These are phyloP conservation scores for Rhizomucor miehei DNA, from an alignment of 371 early-diverging fungal species.

Conservation along the genomic window DNA sequence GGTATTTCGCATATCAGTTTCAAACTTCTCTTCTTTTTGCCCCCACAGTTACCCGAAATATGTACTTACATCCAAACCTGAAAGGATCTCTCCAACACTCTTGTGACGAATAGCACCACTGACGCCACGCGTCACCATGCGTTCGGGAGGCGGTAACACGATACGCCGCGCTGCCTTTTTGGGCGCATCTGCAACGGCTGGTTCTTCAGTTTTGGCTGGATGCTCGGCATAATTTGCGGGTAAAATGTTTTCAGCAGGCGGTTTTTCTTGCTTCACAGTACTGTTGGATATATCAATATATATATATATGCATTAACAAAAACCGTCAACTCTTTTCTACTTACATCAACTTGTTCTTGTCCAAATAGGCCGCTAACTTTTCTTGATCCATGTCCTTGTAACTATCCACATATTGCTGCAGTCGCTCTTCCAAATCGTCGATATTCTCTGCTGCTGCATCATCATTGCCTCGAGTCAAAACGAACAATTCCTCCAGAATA, in stretches of 20 bases:
- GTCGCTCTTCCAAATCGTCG: too few species aligned
- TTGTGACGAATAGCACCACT: constrained; percentile 65
- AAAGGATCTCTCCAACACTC: constrained; percentile 57
- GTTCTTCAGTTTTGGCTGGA: constrained; percentile 8
- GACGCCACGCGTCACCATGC: constrained; percentile 73
- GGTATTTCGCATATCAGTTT: neutral
- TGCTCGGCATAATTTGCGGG: neutral
- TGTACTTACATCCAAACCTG: constrained; percentile 41
- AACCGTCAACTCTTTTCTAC: too few species aligned
- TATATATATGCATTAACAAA: too few species aligned
- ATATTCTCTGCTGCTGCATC: too few species aligned
- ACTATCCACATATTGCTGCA: too few species aligned
- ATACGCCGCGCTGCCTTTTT: constrained; percentile 23
- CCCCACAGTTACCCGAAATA: neutral
- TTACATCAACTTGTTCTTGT: too few species aligned
- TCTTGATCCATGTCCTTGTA: too few species aligned
- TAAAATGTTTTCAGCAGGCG: neutral
- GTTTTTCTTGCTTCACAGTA: neutral
- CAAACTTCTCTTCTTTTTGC: neutral
- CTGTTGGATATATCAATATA: too few species aligned
- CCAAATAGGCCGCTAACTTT: too few species aligned
- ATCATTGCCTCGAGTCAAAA: too few species aligned
- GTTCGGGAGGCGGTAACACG: constrained; percentile 58
- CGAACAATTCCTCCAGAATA: too few species aligned
- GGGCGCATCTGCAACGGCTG: neutral